phyloP scores from a whole-genome alignment of 2,329 filamentous ascomycete genomes.

The Furcasterigmium furcatum region DNA sequence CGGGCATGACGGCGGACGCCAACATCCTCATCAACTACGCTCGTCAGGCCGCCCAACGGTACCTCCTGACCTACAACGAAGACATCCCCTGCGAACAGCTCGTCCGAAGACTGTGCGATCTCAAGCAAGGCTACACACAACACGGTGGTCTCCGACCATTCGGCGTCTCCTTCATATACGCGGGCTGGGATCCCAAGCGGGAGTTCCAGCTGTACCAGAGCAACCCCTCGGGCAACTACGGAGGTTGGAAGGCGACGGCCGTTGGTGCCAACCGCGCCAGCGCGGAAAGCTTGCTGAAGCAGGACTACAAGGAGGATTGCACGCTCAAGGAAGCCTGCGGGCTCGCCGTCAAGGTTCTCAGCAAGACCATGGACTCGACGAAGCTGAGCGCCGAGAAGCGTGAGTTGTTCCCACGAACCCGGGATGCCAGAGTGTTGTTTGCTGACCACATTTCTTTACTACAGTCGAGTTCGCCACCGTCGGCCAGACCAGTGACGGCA shows the following conservation, averaged over 20 bases:
- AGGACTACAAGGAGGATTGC: slow-evolving; percentile 99
- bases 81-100: slow-evolving; percentile 99
- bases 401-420: slow-evolving; percentile 53
- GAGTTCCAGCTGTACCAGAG: slow-evolving; percentile 99
- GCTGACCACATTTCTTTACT: slow-evolving; percentile 21
- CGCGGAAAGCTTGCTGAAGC: slow-evolving; percentile 94
- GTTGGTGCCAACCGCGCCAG: slow-evolving; percentile 98
- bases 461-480: slow-evolving; percentile 97
- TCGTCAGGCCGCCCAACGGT: slow-evolving; percentile 92
- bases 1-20: slow-evolving; percentile 98
- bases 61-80: slow-evolving; percentile 99
- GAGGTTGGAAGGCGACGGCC: slow-evolving; percentile 98
- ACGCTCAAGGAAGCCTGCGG: slow-evolving; percentile 93
- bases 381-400: slow-evolving; percentile 99
- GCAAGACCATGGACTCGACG: slow-evolving; percentile 99
- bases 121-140: slow-evolving; percentile 99
- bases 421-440: not conserved
- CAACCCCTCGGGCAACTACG: slow-evolving; percentile 98
- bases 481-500: slow-evolving; percentile 89
- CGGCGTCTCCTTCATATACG: slow-evolving; percentile 99
- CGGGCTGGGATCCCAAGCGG: slow-evolving; percentile 91
- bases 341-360: slow-evolving; percentile 96
- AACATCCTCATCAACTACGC: slow-evolving; percentile 99
- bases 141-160: slow-evolving; percentile 97
- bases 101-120: slow-evolving; percentile 90